Conservation (phyloP, 495 filamentous ascomycete genomes). For the Aspergillus indologenus region DNA sequence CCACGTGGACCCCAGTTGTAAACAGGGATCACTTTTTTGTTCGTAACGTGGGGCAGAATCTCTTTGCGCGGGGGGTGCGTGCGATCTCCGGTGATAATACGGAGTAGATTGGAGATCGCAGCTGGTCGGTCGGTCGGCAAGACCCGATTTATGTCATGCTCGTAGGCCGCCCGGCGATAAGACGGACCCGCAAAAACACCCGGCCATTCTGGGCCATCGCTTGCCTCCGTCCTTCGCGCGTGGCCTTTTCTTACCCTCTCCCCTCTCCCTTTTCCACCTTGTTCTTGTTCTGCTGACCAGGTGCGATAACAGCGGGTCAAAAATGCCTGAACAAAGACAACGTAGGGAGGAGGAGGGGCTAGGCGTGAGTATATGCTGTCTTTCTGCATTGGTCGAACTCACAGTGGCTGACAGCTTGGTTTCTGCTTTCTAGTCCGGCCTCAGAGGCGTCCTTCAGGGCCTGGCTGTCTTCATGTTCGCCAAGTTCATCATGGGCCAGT, state of each 20-base stretch:
- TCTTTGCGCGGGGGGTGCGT: not conserved
- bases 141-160: constrained; percentile 5
- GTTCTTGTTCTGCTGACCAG: constrained; percentile 10
- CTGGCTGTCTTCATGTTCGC: constrained; percentile 66
- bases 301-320: constrained; percentile 19
- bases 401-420: constrained; percentile 21
- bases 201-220: constrained; percentile 17
- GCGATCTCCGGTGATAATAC: not conserved
- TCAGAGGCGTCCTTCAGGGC: constrained; percentile 59
- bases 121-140: not conserved
- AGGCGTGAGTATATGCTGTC: constrained; percentile 31
- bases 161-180: constrained; percentile 8
- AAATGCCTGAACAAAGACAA: constrained; percentile 45
- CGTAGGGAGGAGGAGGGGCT: constrained; percentile 38
- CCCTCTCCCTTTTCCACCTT: constrained; percentile 16
- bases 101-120: not conserved
- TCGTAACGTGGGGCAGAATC: constrained; percentile 2
- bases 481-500: constrained; percentile 61
- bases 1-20: not conserved
- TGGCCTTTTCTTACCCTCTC: constrained; percentile 29
- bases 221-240: constrained; percentile 6
- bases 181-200: constrained; percentile 22
- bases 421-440: constrained; percentile 41
- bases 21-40: constrained; percentile 10
- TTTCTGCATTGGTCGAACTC: not conserved